A percentile compares a stretch with the other conserved stretches of the same genome.
Conservation (phyloP, 176 grass and related monocot species). For the Olyra latifolia region DNA sequence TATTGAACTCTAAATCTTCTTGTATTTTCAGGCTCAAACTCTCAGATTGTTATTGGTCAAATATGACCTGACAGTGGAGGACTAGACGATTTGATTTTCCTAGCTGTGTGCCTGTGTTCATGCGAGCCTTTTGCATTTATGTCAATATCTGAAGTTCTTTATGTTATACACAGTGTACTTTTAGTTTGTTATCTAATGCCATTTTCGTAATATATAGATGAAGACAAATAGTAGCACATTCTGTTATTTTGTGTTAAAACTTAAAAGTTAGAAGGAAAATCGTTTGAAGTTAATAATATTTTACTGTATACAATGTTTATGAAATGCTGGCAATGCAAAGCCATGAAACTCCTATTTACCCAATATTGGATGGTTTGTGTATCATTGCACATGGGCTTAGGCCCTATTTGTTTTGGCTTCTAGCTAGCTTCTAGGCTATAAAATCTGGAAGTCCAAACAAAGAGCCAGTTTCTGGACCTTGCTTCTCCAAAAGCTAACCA, state of each 20-base stretch:
- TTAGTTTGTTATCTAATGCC: neutral
- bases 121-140: conserved; percentile 15
- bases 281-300: neutral
- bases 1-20: neutral
- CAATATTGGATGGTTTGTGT: neutral
- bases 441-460: no score
- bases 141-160: neutral
- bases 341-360: neutral
- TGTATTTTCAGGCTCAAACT: neutral
- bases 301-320: neutral
- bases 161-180: neutral
- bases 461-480: no score
- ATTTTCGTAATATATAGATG: neutral
- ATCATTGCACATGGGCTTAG: neutral
- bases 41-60: neutral
- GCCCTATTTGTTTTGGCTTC: no score
- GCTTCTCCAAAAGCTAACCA: no score
- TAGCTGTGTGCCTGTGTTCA: neutral
- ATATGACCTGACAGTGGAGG: neutral
- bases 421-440: no score
- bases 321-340: neutral
- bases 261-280: neutral
- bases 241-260: neutral
- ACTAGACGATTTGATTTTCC: neutral
- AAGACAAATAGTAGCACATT: neutral